Base-by-base conservation (phyloP, 202 grass and related monocot species). In the Panicum virgatum region DNA sequence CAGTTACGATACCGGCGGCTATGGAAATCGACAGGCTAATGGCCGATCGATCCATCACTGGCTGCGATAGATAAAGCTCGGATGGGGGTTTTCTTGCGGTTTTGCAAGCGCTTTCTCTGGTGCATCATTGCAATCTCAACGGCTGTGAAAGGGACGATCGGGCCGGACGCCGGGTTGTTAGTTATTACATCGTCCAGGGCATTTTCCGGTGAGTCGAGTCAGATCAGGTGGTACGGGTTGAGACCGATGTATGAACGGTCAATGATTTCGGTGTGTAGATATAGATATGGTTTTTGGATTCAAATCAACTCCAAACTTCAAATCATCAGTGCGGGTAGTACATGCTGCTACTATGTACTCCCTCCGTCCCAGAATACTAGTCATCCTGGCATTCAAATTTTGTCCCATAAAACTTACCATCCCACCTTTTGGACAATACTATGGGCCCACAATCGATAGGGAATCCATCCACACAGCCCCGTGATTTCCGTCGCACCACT, bases 1-100 rank as follows among this genome's bases (percentile, higher is more conserved):
- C 76, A 12, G 76, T 79, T 79, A 62, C 62, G 16, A 53, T 79
- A 61, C 14, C 23, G 23, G 47, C 61, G 48, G 77, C 42, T 80
- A 19, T 29, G 63, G 22, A 30, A 56, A 68, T 54, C 38, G 77
- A 80, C 77, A 4, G 18, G 20, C 47, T 54, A 80, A 68, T 80
- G 76, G 13, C 62, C 46, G 50, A 32, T 62, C 38, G 10, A 25
- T 68, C 12, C 1, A 26, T 60, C 39, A 20, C 62, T 37, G 3
- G 66, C 4, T 50, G 6, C 32, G 12, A 30, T 18, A 30, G 12
- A 30, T 18, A 30, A 64, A 69, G 26, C 13, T 18, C 13, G 7
- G 23, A 29, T 30, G 0, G 14, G 34, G 6, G 16, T 48, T 48
- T 0, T 68, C 27, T 68, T 47, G 42, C 67, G 8, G 20, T 48